A percentile compares a stretch with the other conserved stretches of the same genome.
Conservation (phyloP, 805 yeast species). For the Candida bentonensis region DNA sequence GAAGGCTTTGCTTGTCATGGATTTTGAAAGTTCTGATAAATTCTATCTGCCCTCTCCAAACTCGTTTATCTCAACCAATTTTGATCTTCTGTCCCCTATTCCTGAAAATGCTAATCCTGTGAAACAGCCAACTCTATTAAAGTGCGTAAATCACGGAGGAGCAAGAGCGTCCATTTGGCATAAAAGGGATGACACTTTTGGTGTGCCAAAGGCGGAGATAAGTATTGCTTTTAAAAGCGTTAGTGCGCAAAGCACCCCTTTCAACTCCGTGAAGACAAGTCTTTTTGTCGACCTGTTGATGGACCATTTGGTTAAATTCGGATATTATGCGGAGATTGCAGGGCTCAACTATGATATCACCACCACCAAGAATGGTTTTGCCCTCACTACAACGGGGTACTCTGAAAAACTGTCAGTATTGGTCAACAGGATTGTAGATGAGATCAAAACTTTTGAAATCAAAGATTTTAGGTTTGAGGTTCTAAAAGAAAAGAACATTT, state of each 20-base stretch:
- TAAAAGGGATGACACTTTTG: conserved; percentile 78
- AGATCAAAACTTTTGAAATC: conserved; percentile 36
- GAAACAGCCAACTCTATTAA: conserved; percentile 49
- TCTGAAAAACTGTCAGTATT: conserved; percentile 64
- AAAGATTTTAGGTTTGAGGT: conserved; percentile 48
- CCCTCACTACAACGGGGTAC: conserved; percentile 59
- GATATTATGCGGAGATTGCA: conserved; percentile 76
- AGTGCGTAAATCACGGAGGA: conserved; percentile 28
- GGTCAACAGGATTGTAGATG: conserved; percentile 43
- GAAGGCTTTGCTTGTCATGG: conserved; percentile 16
- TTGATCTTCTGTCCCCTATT: conserved; percentile 38
- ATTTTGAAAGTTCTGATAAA: conserved; percentile 13
- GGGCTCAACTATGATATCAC: conserved; percentile 49
- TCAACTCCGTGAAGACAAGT: conserved; percentile 41
- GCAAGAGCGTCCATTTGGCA: conserved; percentile 53
- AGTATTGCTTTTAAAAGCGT: not conserved
- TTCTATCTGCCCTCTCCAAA: conserved; percentile 60
- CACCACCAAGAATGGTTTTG: conserved; percentile 56
- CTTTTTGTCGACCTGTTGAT: conserved; percentile 57
- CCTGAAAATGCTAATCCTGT: conserved; percentile 24
- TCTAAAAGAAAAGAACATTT: conserved; percentile 46
- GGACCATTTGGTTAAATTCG: conserved; percentile 60
- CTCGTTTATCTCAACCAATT: conserved; percentile 69
- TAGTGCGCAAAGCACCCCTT: conserved; percentile 42
- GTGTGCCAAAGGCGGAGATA: conserved; percentile 75